Conservation (phyloP, 2,329 filamentous ascomycete genomes). For the Pseudopithomyces maydicus region DNA sequence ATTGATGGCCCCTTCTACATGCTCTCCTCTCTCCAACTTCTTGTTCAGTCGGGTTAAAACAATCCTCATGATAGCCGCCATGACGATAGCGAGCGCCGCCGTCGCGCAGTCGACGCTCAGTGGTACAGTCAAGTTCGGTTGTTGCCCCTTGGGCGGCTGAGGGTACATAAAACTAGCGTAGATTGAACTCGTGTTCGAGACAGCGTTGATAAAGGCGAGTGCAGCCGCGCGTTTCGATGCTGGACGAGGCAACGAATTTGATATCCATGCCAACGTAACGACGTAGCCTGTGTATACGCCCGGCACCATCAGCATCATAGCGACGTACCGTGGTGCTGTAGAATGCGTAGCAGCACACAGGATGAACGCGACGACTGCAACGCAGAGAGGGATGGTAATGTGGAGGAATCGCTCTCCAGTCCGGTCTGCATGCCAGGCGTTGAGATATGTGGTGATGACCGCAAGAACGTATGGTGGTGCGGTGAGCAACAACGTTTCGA, state of each 20-base stretch:
- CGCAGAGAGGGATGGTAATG: constrained; percentile 64
- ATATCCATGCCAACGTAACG: constrained; percentile 74
- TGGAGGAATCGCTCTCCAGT: constrained; percentile 75
- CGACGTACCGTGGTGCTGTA: constrained; percentile 67
- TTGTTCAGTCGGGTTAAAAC: constrained; percentile 70
- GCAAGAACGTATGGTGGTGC: constrained; percentile 55
- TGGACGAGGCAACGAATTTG: constrained; percentile 74
- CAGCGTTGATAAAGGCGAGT: constrained; percentile 75
- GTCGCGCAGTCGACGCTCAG: constrained; percentile 73
- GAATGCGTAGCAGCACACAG: constrained; percentile 67
- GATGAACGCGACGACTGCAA: constrained; percentile 69
- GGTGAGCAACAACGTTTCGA: constrained; percentile 56
- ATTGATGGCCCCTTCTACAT: constrained; percentile 59
- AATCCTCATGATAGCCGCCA: constrained; percentile 66
- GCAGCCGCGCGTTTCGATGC: constrained; percentile 76
- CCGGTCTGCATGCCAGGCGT: constrained; percentile 73
- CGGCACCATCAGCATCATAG: constrained; percentile 73
- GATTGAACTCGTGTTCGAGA: constrained; percentile 71
- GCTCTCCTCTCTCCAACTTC: constrained; percentile 69
- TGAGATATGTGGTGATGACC: constrained; percentile 65
- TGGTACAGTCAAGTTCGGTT: constrained; percentile 56
- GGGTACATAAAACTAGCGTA: constrained; percentile 73
- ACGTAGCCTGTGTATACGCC: constrained; percentile 66
- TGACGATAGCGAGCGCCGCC: constrained; percentile 65
- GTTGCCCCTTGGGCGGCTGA: constrained; percentile 42